Evolutionary conservation across 257 asterid genomes (phyloP).

Genomic region (Fraxinus cuspidata): DNA sequence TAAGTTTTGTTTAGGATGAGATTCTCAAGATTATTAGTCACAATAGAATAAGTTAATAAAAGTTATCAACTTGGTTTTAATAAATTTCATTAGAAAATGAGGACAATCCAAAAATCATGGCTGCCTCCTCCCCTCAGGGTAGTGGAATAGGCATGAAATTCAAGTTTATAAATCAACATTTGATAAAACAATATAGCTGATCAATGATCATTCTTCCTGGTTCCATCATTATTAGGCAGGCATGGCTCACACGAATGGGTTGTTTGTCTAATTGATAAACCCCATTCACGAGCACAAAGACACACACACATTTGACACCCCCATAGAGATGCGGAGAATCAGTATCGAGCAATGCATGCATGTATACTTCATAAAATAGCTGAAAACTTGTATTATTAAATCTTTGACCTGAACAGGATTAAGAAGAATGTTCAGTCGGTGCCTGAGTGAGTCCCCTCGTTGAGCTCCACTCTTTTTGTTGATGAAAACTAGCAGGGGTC

Average conservation of each 20-base stretch:
- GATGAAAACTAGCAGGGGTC: constrained; percentile 85
- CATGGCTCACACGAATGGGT: neutral
- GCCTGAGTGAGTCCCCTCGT: constrained; percentile 83
- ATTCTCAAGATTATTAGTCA: constrained; percentile 7
- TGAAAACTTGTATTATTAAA: constrained; percentile 13
- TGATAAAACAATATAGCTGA: neutral
- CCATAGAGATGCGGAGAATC: neutral
- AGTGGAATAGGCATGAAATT: neutral
- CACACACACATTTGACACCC: neutral
- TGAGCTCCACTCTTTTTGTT: constrained; percentile 99
- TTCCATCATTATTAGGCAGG: neutral
- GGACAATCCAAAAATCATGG: neutral
- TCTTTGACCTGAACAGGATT: constrained; percentile 93
- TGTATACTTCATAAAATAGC: constrained; percentile 15
- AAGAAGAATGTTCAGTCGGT: constrained; percentile 73
- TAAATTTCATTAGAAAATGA: constrained; percentile 1
- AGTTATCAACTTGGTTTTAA: constrained; percentile 3
- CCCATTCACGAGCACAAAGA: neutral
- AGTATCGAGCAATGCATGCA: constrained; percentile 9
- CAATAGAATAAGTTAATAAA: constrained; percentile 6
- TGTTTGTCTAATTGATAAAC: neutral
- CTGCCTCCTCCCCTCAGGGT: neutral
- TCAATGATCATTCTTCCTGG: neutral
- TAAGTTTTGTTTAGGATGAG: neutral
- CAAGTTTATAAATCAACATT: neutral